Conservation (phyloP, 345 rosid genomes). For the Brassica napus region Da-Ae NC_063451.1:44724001-44724500, state of each 20-base stretch:
- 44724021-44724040: constrained; percentile 93
- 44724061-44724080: constrained; percentile 65
- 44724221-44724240: neutral
- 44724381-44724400: constrained; percentile 87
- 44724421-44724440: neutral
- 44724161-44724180: constrained; percentile 96
- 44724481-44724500: neutral
- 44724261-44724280: neutral
- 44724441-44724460: neutral
- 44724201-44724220: constrained; percentile 97
- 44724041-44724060: constrained; percentile 68
- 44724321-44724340: constrained; percentile 68
- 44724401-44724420: constrained; percentile 93
- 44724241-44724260: neutral
- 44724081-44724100: constrained; percentile 16
- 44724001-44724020: constrained; percentile 99
- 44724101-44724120: neutral
- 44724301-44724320: neutral
- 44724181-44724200: constrained; percentile 93
- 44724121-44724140: constrained; percentile 14
- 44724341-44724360: constrained; percentile 99
- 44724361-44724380: constrained; percentile 90
- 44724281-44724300: constrained; percentile 6
- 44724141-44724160: constrained; percentile 92
- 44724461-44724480: neutral